Evolutionary conservation across 345 rosid genomes (phyloP).

Genomic region (Bretschneidera sinensis): DNA sequence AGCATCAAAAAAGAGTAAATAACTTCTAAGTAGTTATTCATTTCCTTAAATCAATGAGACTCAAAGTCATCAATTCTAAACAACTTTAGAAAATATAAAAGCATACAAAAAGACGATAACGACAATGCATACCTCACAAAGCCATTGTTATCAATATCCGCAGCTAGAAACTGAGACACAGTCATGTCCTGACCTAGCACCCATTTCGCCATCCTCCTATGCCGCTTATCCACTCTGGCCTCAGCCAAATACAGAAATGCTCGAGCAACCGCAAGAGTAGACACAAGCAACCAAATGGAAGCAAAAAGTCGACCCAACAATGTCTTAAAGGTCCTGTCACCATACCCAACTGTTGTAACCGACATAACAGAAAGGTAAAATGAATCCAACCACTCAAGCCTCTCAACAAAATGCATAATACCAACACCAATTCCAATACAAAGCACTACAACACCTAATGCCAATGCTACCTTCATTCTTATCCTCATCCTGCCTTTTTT

Average conservation of each 20-base stretch:
- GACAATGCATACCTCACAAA: conserved; percentile 55
- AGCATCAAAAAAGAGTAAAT: neutral
- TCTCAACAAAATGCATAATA: conserved; percentile 78
- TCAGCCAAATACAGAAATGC: conserved; percentile 83
- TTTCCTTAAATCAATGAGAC: no score
- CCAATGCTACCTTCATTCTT: conserved; percentile 88
- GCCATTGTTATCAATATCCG: conserved; percentile 82
- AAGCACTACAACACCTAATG: conserved; percentile 75
- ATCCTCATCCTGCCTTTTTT: conserved; percentile 97
- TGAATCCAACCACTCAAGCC: conserved; percentile 76
- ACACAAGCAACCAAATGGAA: conserved; percentile 83
- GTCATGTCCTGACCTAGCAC: conserved; percentile 85
- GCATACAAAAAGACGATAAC: no score
- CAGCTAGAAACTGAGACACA: conserved; percentile 74
- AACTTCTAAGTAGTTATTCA: no score
- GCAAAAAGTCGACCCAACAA: conserved; percentile 74
- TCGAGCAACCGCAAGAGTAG: conserved; percentile 81
- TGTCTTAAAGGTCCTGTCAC: conserved; percentile 68
- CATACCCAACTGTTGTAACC: conserved; percentile 89
- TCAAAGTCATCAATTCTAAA: no score
- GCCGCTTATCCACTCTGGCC: conserved; percentile 85
- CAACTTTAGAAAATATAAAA: no score
- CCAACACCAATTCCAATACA: conserved; percentile 78
- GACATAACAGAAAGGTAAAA: conserved; percentile 94
- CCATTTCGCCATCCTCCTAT: conserved; percentile 66